Conservation (phyloP, 257 asterid genomes). For the Nicotiana sylvestris region DNA sequence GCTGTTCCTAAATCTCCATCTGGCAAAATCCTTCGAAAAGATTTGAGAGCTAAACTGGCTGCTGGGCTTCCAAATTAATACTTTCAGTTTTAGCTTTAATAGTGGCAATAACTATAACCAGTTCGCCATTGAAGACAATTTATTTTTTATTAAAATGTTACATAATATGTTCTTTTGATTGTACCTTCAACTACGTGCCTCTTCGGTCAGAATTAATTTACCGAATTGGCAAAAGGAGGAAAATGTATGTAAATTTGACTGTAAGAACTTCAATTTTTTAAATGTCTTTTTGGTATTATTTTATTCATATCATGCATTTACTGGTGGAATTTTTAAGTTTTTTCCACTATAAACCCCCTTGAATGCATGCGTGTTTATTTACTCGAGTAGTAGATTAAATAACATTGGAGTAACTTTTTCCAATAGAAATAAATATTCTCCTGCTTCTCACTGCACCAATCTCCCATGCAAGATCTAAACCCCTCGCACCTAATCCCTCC, state of each 20-base stretch:
- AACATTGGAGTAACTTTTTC: no score
- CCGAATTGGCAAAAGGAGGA: neutral
- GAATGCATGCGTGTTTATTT: no score
- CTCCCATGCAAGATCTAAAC: no score
- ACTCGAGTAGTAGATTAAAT: no score
- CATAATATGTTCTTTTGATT: neutral
- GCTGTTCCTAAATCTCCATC: conserved; percentile 79
- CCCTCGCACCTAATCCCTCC: no score
- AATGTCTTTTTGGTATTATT: neutral
- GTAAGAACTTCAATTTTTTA: neutral
- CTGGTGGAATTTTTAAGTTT: neutral
- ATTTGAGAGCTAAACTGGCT: conserved; percentile 70
- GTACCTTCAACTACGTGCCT: neutral
- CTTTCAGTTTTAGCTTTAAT: neutral
- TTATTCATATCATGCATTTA: neutral
- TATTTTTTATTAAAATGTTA: neutral
- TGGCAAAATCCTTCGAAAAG: conserved; percentile 89
- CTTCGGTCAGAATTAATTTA: neutral
- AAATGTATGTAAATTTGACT: conserved; percentile 3
- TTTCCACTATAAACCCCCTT: neutral
- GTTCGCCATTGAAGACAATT: neutral
- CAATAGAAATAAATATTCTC: no score
- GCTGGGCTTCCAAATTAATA: conserved; percentile 23
- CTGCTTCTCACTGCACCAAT: no score
- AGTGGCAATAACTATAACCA: neutral